Evolutionary conservation across 2,329 filamentous ascomycete species (phyloP).

Genomic region (Fusarium illudens): DNA sequence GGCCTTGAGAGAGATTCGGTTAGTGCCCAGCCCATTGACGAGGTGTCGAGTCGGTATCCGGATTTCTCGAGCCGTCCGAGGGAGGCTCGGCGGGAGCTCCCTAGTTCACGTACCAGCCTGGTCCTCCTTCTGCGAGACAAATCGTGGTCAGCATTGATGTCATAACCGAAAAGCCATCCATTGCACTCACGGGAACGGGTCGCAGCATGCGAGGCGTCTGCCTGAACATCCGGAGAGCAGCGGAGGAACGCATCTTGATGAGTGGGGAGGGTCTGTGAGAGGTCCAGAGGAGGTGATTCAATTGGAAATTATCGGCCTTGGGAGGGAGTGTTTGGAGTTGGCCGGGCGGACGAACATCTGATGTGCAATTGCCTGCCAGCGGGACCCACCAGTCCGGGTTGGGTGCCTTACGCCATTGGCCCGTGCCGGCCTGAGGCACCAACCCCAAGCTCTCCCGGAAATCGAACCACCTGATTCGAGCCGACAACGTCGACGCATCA

Average conservation of each 20-base stretch:
- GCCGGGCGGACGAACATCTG: conserved; percentile 47
- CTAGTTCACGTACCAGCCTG: conserved; percentile 67
- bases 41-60: conserved; percentile 10
- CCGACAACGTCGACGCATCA: conserved; percentile 48
- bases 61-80: conserved; percentile 21
- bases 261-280: conserved; percentile 43
- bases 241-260: conserved; percentile 71
- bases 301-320: conserved; percentile 45
- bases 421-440: conserved; percentile 52
- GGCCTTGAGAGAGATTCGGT: conserved; percentile 65
- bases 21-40: conserved; percentile 34
- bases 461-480: conserved; percentile 55
- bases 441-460: conserved; percentile 41
- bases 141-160: conserved; percentile 39
- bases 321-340: conserved; percentile 44
- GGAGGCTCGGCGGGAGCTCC: conserved; percentile 15
- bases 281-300: conserved; percentile 44
- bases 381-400: conserved; percentile 43
- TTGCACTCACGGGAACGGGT: conserved; percentile 72
- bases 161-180: conserved; percentile 36
- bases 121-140: conserved; percentile 66
- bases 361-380: conserved; percentile 46
- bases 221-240: conserved; percentile 72
- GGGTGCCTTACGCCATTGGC: conserved; percentile 50
- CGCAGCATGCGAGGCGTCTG: conserved; percentile 72